Evolutionary conservation across 768 basidiomycete species (phyloP), one percentile per base, ranked within the genome.

Genomic region (Tulasnella calospora): DNA sequence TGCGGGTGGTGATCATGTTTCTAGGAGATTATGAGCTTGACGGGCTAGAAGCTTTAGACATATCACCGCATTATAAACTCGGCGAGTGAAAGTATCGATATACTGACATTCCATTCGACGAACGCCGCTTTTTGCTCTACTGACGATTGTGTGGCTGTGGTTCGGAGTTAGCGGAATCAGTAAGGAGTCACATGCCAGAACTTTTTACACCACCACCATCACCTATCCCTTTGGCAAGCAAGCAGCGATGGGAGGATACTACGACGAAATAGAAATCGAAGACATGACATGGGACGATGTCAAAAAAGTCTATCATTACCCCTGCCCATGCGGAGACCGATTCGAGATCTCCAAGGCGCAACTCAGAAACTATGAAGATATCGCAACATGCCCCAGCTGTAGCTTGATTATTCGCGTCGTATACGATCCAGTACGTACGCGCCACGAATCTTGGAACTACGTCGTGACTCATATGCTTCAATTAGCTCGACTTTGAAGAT

Each of bases 251-350:
- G 92, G 91, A 21, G 91, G 92, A 30, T 95, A 93, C 84, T 96
- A 98, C 87, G 96, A 98, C 87, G 96, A 98, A 85, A 90, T 98
- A 36, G 96, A 98, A 83, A 98, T 98, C 75, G 97, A 98, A 83
- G 96, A 98, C 82, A 96, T 98, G 92, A 89, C 86, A 21, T 98
- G 94, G 94, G 95, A 97, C 83, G 87, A 88, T 77, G 89, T 88
- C 77, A 93, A 92, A 83, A 83, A 88, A 57, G 92, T 98, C 6
- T 98, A 91, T 82, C 96, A 99, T 87, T 98, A 96, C 84, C 97
- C 96, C 0, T 99, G 96, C 83, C 96, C 97, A 0, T 99, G 97
- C 82, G 97, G 97, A 12, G 97, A 99, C 85, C 91, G 96, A 57
- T 99, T 99, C 86, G 97, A 99, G 85, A 98, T 99, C 81, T 90